These are phyloP conservation scores for Comarum palustre DNA, from an alignment of 306 rosid genomes.

Conservation along the genomic window DNA sequence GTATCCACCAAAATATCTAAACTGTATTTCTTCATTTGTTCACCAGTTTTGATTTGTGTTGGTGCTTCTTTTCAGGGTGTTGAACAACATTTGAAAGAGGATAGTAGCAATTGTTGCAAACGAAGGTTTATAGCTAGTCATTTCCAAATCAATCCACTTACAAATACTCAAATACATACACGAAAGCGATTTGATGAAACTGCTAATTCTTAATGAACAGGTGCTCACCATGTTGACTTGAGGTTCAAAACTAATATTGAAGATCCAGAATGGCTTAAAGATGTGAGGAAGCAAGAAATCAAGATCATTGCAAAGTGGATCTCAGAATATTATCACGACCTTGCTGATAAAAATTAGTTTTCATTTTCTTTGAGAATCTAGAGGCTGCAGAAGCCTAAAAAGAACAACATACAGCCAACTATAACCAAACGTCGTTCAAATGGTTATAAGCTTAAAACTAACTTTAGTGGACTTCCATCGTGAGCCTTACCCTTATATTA, in stretches of 20 bases:
- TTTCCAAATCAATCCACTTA: too few relatives aligned
- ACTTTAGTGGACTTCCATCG: too few relatives aligned
- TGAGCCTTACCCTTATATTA: too few relatives aligned
- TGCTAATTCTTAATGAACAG: slow-evolving; percentile 30
- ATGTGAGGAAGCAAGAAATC: slow-evolving; percentile 57
- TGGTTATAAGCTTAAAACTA: too few relatives aligned
- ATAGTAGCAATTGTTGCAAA: slow-evolving; percentile 73
- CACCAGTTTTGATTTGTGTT: neutral
- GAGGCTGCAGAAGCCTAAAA: neutral
- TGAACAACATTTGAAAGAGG: slow-evolving; percentile 56
- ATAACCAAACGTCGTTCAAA: too few relatives aligned
- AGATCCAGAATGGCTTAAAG: slow-evolving; percentile 78
- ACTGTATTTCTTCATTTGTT: neutral
- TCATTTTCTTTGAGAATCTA: neutral
- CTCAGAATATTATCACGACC: slow-evolving; percentile 53
- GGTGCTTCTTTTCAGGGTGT: slow-evolving; percentile 45
- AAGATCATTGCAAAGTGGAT: slow-evolving; percentile 58
- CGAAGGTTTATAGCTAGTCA: slow-evolving; percentile 39
- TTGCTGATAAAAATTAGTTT: slow-evolving; percentile 17
- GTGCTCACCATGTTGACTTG: slow-evolving; percentile 89
- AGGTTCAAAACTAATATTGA: slow-evolving; percentile 58
- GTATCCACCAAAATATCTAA: neutral
- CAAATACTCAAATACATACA: too few relatives aligned
- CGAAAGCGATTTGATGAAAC: neutral
- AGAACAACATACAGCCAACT: too few relatives aligned